These are phyloP conservation scores for Ganoderma boninense DNA, from an alignment of 1,284 basidiomycete genomes.

Conservation along the genomic window DNA sequence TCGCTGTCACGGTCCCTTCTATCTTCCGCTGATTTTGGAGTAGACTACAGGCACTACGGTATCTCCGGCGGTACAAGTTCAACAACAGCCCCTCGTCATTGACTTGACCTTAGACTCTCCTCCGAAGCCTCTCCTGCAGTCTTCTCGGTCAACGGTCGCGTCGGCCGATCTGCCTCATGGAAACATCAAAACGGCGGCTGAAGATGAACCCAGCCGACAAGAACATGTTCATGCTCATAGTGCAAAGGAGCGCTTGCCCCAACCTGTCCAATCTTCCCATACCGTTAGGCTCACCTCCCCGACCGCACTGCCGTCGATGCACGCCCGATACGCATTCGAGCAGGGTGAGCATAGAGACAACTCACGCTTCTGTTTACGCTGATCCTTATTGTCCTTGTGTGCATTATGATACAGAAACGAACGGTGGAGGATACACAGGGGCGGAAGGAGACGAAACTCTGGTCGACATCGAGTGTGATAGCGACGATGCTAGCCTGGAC, in stretches of 20 bases:
- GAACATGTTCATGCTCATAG: too few relatives aligned
- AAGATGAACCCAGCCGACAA: not conserved
- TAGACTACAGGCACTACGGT: not conserved
- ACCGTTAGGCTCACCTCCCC: not conserved
- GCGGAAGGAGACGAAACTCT: constrained; percentile 9
- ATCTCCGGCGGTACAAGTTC: not conserved
- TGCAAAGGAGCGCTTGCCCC: not conserved
- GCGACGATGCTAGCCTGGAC: constrained; percentile 22
- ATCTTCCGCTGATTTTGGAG: not conserved
- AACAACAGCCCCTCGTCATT: constrained; percentile 24
- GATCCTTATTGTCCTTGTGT: too few relatives aligned
- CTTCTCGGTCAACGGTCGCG: too few relatives aligned
- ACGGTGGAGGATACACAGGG: not conserved
- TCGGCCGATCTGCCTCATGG: not conserved
- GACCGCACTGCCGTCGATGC: not conserved
- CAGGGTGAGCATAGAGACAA: not conserved
- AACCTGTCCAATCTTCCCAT: not conserved
- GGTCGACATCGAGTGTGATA: not conserved
- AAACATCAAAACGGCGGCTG: not conserved
- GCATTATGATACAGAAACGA: not conserved
- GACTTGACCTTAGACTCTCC: constrained; percentile 34
- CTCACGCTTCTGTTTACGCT: not conserved
- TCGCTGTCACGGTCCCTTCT: not conserved
- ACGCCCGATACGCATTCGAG: constrained; percentile 2
- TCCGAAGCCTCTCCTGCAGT: not conserved